Percentiles rank a stretch among this genome's conserved stretches.
phyloP scores from a whole-genome alignment of 2,329 filamentous ascomycete species.

The Monosporascus ibericus region DNA sequence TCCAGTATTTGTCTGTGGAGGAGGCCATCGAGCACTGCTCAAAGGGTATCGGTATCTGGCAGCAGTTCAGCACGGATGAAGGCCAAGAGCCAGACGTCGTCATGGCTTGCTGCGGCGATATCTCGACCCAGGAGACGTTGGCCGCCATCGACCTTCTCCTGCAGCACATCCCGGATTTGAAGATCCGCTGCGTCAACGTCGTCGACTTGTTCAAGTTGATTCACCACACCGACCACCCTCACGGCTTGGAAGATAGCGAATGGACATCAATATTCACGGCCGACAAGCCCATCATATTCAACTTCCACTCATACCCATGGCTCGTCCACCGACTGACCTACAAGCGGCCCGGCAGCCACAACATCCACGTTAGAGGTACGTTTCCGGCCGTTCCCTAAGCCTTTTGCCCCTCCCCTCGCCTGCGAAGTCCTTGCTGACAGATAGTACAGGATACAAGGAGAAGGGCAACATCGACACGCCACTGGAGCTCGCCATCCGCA shows the following conservation, averaged over 20 bases:
- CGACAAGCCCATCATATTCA: constrained; percentile 70
- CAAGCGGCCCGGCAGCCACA: constrained; percentile 61
- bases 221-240: constrained; percentile 62
- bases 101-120: constrained; percentile 71
- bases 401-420: not conserved
- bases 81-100: constrained; percentile 65
- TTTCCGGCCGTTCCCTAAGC: constrained; percentile 12
- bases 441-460: constrained; percentile 56
- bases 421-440: not conserved
- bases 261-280: constrained; percentile 67
- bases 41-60: constrained; percentile 74
- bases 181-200: constrained; percentile 73
- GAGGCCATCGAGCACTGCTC: constrained; percentile 69
- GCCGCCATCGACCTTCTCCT: constrained; percentile 70
- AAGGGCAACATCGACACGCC: constrained; percentile 83
- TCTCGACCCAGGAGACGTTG: constrained; percentile 67
- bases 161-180: constrained; percentile 64
- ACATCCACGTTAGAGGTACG: constrained; percentile 61
- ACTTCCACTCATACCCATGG: constrained; percentile 82
- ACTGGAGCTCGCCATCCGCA: constrained; percentile 70
- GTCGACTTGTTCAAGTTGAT: constrained; percentile 79
- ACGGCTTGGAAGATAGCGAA: constrained; percentile 61
- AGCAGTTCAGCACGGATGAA: constrained; percentile 66
- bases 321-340: constrained; percentile 72
- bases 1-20: constrained; percentile 71